phyloP scores from a whole-genome alignment of 768 basidiomycete genomes.

The Mycena amicta region DNA sequence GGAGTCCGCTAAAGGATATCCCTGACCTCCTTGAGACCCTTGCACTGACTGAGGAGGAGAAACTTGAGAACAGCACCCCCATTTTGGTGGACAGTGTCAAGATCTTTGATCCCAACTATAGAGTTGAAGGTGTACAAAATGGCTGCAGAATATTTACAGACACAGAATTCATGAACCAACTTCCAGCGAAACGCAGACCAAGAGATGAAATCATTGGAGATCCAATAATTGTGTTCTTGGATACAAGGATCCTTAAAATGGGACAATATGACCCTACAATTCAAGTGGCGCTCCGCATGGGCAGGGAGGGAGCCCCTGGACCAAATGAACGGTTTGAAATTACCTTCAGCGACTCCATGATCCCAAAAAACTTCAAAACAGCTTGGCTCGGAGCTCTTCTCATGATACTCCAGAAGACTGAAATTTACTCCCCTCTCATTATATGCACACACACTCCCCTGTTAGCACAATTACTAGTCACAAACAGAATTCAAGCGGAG shows the following conservation, averaged over 20 bases:
- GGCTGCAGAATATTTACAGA: not conserved
- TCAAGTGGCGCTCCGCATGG: not conserved
- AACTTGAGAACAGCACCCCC: not conserved
- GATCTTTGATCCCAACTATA: not conserved
- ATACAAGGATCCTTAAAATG: not conserved
- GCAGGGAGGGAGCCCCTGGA: not conserved
- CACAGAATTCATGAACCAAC: not conserved
- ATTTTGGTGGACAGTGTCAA: not conserved
- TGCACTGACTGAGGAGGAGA: not conserved
- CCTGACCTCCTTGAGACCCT: not conserved
- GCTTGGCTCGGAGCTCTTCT: not conserved
- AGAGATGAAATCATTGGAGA: not conserved
- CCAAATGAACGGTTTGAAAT: not conserved
- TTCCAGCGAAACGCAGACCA: not conserved
- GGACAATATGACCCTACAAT: not conserved
- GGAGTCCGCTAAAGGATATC: not conserved
- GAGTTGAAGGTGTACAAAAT: not conserved
- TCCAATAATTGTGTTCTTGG: not conserved
- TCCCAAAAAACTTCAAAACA: not conserved
- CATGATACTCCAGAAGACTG: not conserved
- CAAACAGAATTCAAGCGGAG: not conserved
- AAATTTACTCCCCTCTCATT: not conserved
- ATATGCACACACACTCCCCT: not conserved
- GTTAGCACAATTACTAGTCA: not conserved
- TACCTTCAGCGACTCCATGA: not conserved